phyloP scores from a whole-genome alignment of 2,329 filamentous ascomycete species.

The Fusarium humuli region DNA sequence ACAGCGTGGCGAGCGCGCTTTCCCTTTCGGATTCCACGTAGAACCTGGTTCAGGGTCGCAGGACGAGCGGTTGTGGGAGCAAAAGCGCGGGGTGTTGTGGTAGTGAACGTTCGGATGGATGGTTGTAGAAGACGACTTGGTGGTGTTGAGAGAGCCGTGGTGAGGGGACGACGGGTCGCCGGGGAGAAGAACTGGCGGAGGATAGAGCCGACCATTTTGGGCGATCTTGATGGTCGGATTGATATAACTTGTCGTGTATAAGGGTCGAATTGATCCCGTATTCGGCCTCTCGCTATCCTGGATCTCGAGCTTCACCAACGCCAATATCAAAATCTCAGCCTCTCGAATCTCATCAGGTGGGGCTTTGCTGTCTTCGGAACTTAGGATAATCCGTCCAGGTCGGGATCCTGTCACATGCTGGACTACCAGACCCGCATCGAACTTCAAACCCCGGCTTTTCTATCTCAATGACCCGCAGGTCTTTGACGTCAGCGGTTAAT shows the following conservation, averaged over 20 bases:
- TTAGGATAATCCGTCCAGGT: conserved; percentile 13
- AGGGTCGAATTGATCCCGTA: conserved; percentile 26
- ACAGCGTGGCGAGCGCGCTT: conserved; percentile 87
- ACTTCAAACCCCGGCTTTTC: conserved; percentile 10
- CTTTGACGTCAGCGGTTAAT: conserved; percentile 48
- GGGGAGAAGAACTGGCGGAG: conserved; percentile 53
- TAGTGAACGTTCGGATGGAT: conserved; percentile 48
- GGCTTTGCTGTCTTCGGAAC: accelerated
- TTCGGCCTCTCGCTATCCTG: conserved; percentile 25
- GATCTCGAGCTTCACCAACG: conserved; percentile 25
- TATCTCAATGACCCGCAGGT: background rate
- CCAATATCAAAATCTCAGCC: conserved; percentile 45
- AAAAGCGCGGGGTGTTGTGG: conserved; percentile 48
- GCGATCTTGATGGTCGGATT: conserved; percentile 34
- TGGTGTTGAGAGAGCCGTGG: conserved; percentile 31
- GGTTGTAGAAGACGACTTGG: conserved; percentile 39
- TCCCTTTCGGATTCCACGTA: conserved; percentile 79
- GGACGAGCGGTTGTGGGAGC: conserved; percentile 60
- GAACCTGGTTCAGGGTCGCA: conserved; percentile 80
- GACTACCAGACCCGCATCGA: background rate
- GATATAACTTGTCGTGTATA: background rate
- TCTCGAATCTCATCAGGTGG: conserved; percentile 37
- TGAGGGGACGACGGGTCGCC: conserved; percentile 46
- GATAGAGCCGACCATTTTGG: conserved; percentile 53
- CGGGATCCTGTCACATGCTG: conserved; percentile 39